phyloP scores from a whole-genome alignment of 345 rosid species.

The Xanthoceras sorbifolium region DNA sequence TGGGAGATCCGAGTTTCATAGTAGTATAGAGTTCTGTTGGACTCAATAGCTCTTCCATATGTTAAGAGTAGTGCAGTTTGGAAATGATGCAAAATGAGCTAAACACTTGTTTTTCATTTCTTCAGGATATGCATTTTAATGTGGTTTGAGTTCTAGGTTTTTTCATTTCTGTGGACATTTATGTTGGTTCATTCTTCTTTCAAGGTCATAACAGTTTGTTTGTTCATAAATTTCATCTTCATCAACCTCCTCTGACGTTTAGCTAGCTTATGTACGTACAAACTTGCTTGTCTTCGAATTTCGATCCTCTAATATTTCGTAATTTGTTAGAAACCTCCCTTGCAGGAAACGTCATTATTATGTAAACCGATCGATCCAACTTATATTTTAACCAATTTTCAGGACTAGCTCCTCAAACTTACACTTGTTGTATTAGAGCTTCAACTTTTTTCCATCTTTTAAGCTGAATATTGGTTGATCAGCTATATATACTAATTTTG shows the following conservation, averaged over 20 bases:
- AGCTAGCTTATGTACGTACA: not conserved
- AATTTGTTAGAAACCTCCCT: not conserved
- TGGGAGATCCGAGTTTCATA: no score
- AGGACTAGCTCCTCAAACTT: not conserved
- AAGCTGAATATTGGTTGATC: not conserved
- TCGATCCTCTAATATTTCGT: not conserved
- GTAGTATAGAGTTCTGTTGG: not conserved
- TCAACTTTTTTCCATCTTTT: not conserved
- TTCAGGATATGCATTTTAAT: not conserved
- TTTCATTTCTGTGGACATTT: not conserved
- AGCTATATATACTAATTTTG: not conserved
- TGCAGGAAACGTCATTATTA: not conserved
- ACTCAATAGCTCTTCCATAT: not conserved
- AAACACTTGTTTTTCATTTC: no score
- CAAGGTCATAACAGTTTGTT: no score
- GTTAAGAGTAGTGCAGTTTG: no score
- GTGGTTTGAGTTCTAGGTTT: not conserved
- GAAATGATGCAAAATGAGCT: no score
- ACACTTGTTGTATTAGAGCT: not conserved
- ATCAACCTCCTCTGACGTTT: not conserved
- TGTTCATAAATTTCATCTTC: no score
- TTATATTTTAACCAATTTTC: not conserved
- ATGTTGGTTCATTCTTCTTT: no score
- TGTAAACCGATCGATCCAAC: not conserved
- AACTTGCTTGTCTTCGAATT: not conserved